These are phyloP conservation scores for Solanum pennellii DNA, from an alignment of 257 asterid genomes.

Conservation along the genomic window DNA sequence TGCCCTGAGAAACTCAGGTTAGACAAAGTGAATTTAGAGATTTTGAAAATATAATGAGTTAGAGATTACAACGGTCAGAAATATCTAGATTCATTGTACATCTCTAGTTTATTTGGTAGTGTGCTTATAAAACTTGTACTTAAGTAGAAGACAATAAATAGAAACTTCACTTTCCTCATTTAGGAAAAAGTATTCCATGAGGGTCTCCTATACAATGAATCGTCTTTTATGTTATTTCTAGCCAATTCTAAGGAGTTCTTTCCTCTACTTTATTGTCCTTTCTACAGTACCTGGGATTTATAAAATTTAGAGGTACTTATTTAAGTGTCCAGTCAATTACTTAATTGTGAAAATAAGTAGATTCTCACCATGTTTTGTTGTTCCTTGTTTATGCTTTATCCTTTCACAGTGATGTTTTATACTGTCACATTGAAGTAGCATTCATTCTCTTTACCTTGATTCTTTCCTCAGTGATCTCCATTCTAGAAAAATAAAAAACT, in stretches of 20 bases:
- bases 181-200: background rate
- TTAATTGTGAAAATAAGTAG: background rate
- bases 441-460: background rate
- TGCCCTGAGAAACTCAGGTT: background rate
- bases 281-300: background rate
- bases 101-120: background rate
- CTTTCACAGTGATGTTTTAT: background rate
- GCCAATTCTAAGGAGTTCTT: background rate
- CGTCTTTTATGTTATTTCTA: background rate
- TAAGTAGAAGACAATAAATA: background rate
- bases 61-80: background rate
- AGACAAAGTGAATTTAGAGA: background rate
- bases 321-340: background rate
- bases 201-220: background rate
- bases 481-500: background rate
- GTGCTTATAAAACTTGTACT: background rate
- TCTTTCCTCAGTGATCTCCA: background rate
- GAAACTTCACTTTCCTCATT: background rate
- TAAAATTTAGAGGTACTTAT: background rate
- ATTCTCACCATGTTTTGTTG: background rate
- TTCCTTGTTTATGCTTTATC: background rate
- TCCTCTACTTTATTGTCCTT: background rate
- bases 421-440: background rate
- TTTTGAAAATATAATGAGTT: background rate
- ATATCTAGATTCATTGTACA: background rate